phyloP scores from a whole-genome alignment of 805 yeast species.

The Wickerhamomyces tratensis region DNA sequence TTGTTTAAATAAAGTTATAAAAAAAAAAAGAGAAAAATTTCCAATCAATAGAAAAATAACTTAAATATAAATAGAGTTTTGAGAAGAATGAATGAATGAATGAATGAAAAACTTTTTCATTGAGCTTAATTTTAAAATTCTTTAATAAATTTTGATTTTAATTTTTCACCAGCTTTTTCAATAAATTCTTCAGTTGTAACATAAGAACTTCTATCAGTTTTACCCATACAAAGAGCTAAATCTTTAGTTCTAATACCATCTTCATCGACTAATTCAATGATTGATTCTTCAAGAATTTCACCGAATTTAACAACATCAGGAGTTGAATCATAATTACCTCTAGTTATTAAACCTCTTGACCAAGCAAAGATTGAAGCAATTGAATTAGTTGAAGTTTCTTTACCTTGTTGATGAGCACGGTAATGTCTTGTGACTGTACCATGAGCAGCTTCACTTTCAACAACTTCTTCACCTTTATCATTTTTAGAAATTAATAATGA shows the following conservation, averaged over 20 bases:
- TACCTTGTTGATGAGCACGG: slow-evolving; percentile 93
- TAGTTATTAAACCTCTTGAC: slow-evolving; percentile 88
- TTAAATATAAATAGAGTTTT: too few relatives aligned
- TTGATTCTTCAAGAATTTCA: slow-evolving; percentile 69
- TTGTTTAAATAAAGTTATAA: too few relatives aligned
- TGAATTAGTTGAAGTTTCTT: slow-evolving; percentile 94
- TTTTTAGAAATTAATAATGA: slow-evolving; percentile 96
- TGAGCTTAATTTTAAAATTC: slow-evolving; percentile 2
- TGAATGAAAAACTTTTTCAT: too few relatives aligned
- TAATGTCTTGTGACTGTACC: slow-evolving; percentile 97
- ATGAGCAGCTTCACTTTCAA: slow-evolving; percentile 98
- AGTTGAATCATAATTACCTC: slow-evolving; percentile 83
- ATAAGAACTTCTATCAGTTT: slow-evolving; percentile 70
- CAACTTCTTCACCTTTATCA: slow-evolving; percentile 91
- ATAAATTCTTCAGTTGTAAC: slow-evolving; percentile 91
- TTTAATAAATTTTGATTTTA: slow-evolving; percentile 22
- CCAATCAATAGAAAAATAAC: too few relatives aligned
- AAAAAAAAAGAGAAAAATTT: too few relatives aligned
- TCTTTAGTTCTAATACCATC: slow-evolving; percentile 96
- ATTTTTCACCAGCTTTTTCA: slow-evolving; percentile 66
- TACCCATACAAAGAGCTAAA: slow-evolving; percentile 83
- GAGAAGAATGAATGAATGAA: too few relatives aligned
- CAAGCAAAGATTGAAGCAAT: slow-evolving; percentile 97
- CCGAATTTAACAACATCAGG: slow-evolving; percentile 82
- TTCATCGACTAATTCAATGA: slow-evolving; percentile 71